Evolutionary conservation across 306 rosid species (phyloP).

Genomic region (Cucurbita maxima): DNA sequence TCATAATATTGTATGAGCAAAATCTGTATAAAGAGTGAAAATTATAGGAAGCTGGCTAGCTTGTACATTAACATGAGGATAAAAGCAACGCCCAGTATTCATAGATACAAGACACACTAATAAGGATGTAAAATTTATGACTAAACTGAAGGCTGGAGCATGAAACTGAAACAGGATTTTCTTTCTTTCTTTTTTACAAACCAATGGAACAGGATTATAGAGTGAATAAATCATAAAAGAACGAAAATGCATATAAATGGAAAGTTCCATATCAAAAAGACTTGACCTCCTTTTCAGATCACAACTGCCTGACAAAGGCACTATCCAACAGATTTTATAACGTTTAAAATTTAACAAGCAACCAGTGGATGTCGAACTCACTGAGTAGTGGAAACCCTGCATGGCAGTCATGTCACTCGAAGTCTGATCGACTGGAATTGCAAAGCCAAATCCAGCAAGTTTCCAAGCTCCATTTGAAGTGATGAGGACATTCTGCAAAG

Average conservation of each 20-base stretch:
- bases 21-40: not conserved
- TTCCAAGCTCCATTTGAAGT: conserved; percentile 99
- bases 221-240: not conserved
- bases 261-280: not conserved
- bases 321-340: not conserved
- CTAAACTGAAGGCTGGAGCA: not conserved
- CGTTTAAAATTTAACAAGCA: not conserved
- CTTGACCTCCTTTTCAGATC: not conserved
- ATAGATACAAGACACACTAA: not conserved
- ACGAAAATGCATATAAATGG: not conserved
- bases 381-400: conserved; percentile 80
- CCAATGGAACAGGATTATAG: not conserved
- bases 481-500: conserved; percentile 75
- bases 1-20: not conserved
- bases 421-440: conserved; percentile 49
- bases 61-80: not conserved
- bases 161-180: not conserved
- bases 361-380: conserved; percentile 30
- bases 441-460: conserved; percentile 92
- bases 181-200: not conserved
- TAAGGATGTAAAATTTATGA: not conserved
- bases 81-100: not conserved
- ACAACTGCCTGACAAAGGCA: not conserved
- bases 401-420: conserved; percentile 40
- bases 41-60: not conserved